These are phyloP conservation scores for Podospora bellae-mahoneyi DNA, from an alignment of 495 filamentous ascomycete genomes.

Conservation along the genomic window DNA sequence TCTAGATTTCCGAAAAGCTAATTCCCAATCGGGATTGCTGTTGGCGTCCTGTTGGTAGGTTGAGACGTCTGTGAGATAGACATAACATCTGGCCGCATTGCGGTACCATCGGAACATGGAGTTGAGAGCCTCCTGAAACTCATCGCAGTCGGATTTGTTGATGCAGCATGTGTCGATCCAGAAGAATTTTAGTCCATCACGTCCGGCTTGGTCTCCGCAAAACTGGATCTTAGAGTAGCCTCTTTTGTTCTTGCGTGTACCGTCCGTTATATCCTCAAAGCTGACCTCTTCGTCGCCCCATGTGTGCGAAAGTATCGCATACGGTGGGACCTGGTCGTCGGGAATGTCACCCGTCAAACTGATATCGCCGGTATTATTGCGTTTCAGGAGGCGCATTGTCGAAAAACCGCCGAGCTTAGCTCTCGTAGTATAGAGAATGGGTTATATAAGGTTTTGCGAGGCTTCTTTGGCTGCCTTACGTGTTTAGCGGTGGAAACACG, in stretches of 20 bases:
- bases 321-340: constrained; percentile 23
- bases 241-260: constrained; percentile 1
- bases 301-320: constrained; percentile 39
- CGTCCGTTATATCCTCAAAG: constrained; percentile 19
- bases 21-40: too few species aligned
- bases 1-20: too few species aligned
- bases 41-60: too few species aligned
- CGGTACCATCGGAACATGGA: constrained; percentile 45
- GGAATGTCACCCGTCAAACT: neutral
- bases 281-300: constrained; percentile 35
- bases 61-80: too few species aligned
- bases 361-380: neutral
- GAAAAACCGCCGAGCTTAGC: too few species aligned
- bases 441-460: too few species aligned
- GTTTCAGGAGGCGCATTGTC: constrained; percentile 8
- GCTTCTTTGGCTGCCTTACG: too few species aligned
- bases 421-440: too few species aligned
- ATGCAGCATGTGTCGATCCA: constrained; percentile 46
- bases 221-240: constrained; percentile 26
- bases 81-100: constrained; percentile 29
- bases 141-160: constrained; percentile 38
- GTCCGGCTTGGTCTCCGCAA: constrained; percentile 28
- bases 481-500: too few species aligned
- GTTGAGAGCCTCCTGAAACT: constrained; percentile 42
- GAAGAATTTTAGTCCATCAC: constrained; percentile 27